Evolutionary conservation across 169 alveolate genomes (phyloP).

Genomic region (Plasmodium berghei): DNA sequence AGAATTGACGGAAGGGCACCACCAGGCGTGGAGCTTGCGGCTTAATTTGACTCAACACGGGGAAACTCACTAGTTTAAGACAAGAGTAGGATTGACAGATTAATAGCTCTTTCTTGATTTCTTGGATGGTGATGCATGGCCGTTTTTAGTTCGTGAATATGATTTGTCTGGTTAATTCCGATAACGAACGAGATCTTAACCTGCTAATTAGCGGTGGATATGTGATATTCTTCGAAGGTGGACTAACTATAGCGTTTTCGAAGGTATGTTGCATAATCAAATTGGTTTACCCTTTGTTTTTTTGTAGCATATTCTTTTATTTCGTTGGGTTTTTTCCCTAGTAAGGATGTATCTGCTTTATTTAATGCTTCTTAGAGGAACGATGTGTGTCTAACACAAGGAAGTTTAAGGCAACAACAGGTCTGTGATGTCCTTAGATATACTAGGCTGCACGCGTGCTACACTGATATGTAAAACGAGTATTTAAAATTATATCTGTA

Average conservation of each 20-base stretch:
- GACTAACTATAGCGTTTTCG: background rate
- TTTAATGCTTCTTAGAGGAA: conserved; percentile 91
- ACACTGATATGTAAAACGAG: conserved; percentile 91
- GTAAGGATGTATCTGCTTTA: conserved; percentile 38
- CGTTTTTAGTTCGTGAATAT: conserved; percentile 91
- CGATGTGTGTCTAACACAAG: conserved; percentile 89
- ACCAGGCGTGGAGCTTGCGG: conserved; percentile 95
- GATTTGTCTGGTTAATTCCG: conserved; percentile 85
- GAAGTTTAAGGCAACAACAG: conserved; percentile 95
- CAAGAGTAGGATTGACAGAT: conserved; percentile 92
- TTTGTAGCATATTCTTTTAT: background rate
- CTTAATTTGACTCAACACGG: conserved; percentile 95
- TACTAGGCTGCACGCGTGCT: conserved; percentile 94
- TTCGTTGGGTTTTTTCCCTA: too few relatives aligned
- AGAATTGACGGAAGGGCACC: conserved; percentile 95
- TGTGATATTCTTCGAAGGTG: conserved; percentile 14
- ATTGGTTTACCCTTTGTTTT: conserved; percentile 12
- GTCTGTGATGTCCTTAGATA: conserved; percentile 94
- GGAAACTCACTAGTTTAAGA: conserved; percentile 93
- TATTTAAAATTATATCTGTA: conserved; percentile 1
- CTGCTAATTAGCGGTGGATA: conserved; percentile 90
- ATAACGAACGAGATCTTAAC: conserved; percentile 95
- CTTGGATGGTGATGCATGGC: conserved; percentile 94
- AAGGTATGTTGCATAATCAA: conserved; percentile 7
- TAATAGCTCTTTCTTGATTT: conserved; percentile 92